Conservation (phyloP, 257 asterid genomes). For the Solanum etuberosum region DNA sequence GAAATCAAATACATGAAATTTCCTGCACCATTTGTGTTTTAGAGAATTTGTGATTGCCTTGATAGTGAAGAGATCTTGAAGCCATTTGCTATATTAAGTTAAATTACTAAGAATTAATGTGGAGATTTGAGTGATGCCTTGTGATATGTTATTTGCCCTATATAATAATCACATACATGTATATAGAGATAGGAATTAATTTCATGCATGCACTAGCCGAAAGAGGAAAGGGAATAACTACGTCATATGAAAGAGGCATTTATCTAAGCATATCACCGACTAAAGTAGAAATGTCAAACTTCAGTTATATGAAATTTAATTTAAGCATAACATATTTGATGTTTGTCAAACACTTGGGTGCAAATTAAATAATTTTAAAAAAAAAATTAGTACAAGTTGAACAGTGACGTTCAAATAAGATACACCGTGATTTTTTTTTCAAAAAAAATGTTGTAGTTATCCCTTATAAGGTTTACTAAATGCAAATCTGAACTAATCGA, state of each 20-base stretch:
- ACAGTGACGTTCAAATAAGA: not conserved
- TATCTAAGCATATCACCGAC: too few relatives aligned
- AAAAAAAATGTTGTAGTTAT: not conserved
- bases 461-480: not conserved
- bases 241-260: not conserved
- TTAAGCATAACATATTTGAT: too few relatives aligned
- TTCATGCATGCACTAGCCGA: not conserved
- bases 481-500: not conserved
- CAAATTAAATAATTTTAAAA: too few relatives aligned
- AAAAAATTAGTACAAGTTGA: not conserved
- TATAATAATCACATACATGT: not conserved
- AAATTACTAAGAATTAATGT: not conserved
- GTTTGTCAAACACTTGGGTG: not conserved
- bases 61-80: not conserved
- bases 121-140: not conserved
- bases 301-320: too few relatives aligned
- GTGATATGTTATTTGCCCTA: too few relatives aligned
- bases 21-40: not conserved
- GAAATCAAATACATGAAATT: not conserved
- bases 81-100: not conserved
- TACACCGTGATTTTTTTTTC: not conserved
- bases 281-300: too few relatives aligned
- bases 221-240: not conserved
- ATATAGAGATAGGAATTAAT: not conserved
- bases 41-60: not conserved